Conservation (phyloP, 1,139 yeast species). For the Geotrichum macrosporum region DNA sequence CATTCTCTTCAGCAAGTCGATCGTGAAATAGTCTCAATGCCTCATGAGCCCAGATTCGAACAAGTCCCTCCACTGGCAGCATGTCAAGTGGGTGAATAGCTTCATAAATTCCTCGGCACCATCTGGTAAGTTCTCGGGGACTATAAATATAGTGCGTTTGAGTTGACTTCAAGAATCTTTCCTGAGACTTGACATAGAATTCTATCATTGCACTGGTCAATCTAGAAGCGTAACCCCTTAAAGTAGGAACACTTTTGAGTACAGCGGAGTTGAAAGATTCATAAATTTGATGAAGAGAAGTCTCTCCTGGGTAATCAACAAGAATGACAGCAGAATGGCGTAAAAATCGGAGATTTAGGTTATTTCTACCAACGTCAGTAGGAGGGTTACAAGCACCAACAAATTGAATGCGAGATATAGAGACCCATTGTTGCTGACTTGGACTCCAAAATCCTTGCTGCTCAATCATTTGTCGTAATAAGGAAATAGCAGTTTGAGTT, state of each 20-base stretch:
- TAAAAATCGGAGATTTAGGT: conserved; percentile 58
- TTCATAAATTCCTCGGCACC: conserved; percentile 73
- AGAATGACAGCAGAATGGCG: conserved; percentile 63
- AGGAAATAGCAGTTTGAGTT: conserved; percentile 68
- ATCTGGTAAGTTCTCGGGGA: conserved; percentile 88
- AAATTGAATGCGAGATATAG: conserved; percentile 62
- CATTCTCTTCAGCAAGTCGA: conserved; percentile 51
- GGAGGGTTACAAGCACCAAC: conserved; percentile 97
- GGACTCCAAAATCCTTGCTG: conserved; percentile 74
- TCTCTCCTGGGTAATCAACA: conserved; percentile 76
- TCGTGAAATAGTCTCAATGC: conserved; percentile 74
- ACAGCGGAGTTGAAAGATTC: conserved; percentile 53
- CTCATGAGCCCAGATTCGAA: conserved; percentile 79
- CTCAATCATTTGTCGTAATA: conserved; percentile 72
- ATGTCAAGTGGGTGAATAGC: conserved; percentile 46
- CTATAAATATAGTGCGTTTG: conserved; percentile 67
- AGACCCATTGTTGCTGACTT: conserved; percentile 60
- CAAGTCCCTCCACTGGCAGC: conserved; percentile 43
- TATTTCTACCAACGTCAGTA: conserved; percentile 68
- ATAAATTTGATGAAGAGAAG: conserved; percentile 67
- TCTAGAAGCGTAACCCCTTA: conserved; percentile 51
- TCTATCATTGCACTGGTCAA: conserved; percentile 66
- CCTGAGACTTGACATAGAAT: conserved; percentile 50
- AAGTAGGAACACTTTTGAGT: conserved; percentile 58
- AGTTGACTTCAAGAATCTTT: conserved; percentile 38